phyloP scores from a whole-genome alignment of 2,329 filamentous ascomycete genomes.

The Penicillium brevicompactum region DNA sequence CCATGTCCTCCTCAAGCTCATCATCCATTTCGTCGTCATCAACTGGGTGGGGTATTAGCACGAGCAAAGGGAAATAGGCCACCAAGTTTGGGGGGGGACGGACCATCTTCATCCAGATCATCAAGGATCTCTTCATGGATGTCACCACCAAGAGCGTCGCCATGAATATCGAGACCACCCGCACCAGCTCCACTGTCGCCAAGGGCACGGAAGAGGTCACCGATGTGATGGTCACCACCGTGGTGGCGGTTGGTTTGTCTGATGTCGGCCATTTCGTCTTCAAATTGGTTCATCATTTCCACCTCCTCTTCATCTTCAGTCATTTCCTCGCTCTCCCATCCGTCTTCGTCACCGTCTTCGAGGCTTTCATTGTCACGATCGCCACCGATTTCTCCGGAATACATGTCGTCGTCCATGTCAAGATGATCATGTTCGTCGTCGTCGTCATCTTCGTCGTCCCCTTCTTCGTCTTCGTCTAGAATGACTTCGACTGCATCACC shows the following conservation, averaged over 20 bases:
- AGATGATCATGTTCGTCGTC: constrained; percentile 62
- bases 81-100: constrained; percentile 16
- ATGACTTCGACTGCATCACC: constrained; percentile 80
- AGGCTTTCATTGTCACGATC: constrained; percentile 57
- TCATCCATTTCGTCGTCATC: constrained; percentile 56
- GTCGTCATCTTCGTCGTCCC: constrained; percentile 62
- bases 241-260: constrained; percentile 41
- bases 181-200: constrained; percentile 41
- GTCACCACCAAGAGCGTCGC: constrained; percentile 53
- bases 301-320: constrained; percentile 50
- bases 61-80: neutral
- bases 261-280: constrained; percentile 45
- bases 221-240: constrained; percentile 45
- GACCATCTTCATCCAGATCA: constrained; percentile 61
- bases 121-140: constrained; percentile 50
- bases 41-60: constrained; percentile 52
- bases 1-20: constrained; percentile 48
- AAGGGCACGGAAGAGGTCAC: constrained; percentile 50
- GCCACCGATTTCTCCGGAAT: constrained; percentile 57
- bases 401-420: constrained; percentile 59
- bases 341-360: constrained; percentile 50
- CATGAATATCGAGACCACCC: constrained; percentile 45
- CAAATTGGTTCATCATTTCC: constrained; percentile 47
- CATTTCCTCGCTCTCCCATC: constrained; percentile 54
- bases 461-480: constrained; percentile 70